Evolutionary conservation across 306 rosid genomes (phyloP).

Genomic region (Biancaea sappan): DNA sequence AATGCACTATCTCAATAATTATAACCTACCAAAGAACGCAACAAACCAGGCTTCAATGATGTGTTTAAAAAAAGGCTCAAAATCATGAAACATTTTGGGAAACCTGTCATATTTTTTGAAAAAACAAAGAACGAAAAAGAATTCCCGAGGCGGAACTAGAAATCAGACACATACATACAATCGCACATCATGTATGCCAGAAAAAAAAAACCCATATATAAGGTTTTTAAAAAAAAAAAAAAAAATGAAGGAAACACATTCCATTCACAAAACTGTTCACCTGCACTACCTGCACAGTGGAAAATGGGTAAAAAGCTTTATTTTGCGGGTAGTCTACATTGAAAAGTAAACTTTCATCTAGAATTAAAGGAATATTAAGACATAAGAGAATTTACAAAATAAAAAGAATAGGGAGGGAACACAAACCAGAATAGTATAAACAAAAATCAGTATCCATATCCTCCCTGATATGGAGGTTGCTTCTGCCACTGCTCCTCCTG

Average conservation of each 20-base stretch:
- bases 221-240: background rate
- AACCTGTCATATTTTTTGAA: background rate
- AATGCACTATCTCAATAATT: background rate
- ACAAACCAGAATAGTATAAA: conserved; percentile 49
- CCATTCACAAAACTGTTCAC: conserved; percentile 72
- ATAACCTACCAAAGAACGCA: background rate
- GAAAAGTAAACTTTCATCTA: conserved; percentile 33
- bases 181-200: conserved; percentile 29
- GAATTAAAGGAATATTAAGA: background rate
- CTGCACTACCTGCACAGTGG: conserved; percentile 97
- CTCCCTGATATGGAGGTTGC: conserved; percentile 31
- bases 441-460: conserved; percentile 47
- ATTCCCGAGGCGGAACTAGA: no score
- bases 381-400: background rate
- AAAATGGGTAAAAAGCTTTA: conserved; percentile 74
- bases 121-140: background rate
- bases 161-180: no score
- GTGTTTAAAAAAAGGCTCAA: background rate
- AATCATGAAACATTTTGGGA: conserved; percentile 1
- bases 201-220: background rate
- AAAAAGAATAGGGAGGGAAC: conserved; percentile 24
- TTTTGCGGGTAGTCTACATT: conserved; percentile 34
- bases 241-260: conserved; percentile 42
- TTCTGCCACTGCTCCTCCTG: conserved; percentile 41
- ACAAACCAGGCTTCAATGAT: background rate